Base-by-base conservation (phyloP, 2,329 filamentous ascomycete genomes). In the Tolypocladium pustulatum region DNA sequence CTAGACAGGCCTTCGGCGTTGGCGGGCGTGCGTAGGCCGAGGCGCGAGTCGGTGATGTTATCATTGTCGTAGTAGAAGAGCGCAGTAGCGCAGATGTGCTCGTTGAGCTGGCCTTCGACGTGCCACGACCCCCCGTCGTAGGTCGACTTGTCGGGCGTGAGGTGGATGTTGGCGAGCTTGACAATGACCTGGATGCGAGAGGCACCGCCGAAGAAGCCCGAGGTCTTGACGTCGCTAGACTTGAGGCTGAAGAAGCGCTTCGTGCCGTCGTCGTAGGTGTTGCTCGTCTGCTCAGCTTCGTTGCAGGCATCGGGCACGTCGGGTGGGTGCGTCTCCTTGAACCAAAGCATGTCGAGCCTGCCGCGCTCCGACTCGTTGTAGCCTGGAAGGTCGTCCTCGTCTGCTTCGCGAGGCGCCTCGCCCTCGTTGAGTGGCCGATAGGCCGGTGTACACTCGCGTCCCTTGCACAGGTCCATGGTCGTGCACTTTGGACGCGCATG, bases 81-180 rank as follows among this genome's bases (percentile, higher is more conserved):
- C 0, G 84, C 81, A 0, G 83, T 84, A 0, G 83, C 83, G 62
- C 78, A 79, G 41, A 89, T 86, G 61, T 80, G 81, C 68, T 89
- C 85, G 63, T 88, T 88, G 9, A 77, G 62, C 61, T 73, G 72
- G 22, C 82, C 81, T 61, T 84, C 82, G 2, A 82, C 65, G 62
- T 84, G 81, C 78, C 81, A 85, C 1, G 70, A 71, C 0, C 81
- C 81, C 20, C 79, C 79, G 0, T 71, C 68, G 61, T 83, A 87
- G 0, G 65, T 65, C 0, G 84, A 81, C 2, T 82, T 77, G 22
- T 82, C 79, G 0, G 85, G 85, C 0, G 78, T 82, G 0, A 88
- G 74, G 34, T 85, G 76, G 52, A 88, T 82, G 54, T 80, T 83
- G 17, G 82, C 77, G 13, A 89, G 71, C 67, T 87, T 87, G 57